These are phyloP conservation scores for Pelargonium nanum DNA, from an alignment of 345 rosid species.

Conservation along the genomic window DNA sequence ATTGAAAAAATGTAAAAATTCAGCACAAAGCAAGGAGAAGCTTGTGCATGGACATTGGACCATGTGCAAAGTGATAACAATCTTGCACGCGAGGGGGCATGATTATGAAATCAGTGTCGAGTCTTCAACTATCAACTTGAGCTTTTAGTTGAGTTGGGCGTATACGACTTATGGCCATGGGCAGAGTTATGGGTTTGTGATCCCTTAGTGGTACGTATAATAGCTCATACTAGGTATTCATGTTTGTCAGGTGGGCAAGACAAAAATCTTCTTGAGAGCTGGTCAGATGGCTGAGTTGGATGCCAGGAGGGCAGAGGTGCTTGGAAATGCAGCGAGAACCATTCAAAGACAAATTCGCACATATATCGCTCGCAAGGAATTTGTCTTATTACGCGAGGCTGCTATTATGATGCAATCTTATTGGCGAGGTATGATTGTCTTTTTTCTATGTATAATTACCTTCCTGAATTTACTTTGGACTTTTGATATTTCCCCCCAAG, in stretches of 20 bases:
- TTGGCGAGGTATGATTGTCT: conserved; percentile 52
- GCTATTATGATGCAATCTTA: conserved; percentile 61
- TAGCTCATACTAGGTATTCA: background rate
- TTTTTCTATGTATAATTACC: background rate
- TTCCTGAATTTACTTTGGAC: background rate
- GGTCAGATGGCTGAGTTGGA: conserved; percentile 99
- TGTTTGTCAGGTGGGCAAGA: conserved; percentile 69
- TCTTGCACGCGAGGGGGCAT: no score
- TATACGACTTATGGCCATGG: no score
- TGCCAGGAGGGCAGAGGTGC: conserved; percentile 89
- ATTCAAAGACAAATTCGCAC: conserved; percentile 76
- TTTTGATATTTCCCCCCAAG: background rate
- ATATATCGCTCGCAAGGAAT: conserved; percentile 61
- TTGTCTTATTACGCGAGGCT: conserved; percentile 51
- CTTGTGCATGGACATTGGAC: no score
- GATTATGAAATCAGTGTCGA: no score
- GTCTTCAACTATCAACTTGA: no score
- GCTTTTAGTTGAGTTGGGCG: no score
- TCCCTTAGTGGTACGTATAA: background rate
- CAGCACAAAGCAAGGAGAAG: no score
- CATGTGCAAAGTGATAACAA: no score
- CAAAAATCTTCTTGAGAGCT: conserved; percentile 88
- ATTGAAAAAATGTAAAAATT: no score
- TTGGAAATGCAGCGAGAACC: conserved; percentile 87
- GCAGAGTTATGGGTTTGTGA: background rate